Conservation (phyloP, 148 eudicot species). For the Oxyria digyna region DNA sequence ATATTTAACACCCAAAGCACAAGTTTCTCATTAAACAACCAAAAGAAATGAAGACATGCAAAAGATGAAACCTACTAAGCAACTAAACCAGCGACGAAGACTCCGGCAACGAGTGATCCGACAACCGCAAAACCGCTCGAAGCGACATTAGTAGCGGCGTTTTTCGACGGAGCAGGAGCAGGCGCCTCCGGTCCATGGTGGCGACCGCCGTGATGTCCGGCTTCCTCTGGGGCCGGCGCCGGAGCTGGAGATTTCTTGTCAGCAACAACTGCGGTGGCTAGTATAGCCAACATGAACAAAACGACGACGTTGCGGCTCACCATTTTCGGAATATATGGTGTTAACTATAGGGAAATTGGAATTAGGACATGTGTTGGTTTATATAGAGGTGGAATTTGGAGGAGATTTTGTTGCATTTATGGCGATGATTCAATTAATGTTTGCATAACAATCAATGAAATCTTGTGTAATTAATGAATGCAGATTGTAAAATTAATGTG, state of each 20-base stretch:
- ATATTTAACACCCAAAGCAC: background rate
- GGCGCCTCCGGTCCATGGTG: background rate
- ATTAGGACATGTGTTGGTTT: background rate
- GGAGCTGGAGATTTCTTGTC: background rate
- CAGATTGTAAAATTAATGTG: background rate
- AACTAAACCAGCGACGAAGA: background rate
- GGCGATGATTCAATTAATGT: background rate
- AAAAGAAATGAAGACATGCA: background rate
- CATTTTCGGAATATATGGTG: background rate
- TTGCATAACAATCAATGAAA: background rate
- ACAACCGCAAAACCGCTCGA: background rate
- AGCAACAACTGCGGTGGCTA: background rate
- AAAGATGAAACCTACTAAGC: background rate
- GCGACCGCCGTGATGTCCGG: background rate
- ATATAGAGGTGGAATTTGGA: background rate
- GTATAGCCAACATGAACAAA: background rate
- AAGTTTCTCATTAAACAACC: background rate
- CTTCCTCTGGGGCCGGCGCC: background rate
- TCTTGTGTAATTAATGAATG: background rate
- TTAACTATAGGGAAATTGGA: background rate
- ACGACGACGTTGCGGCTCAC: slow-evolving; percentile 3
- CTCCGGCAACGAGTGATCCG: background rate
- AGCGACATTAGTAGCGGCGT: background rate
- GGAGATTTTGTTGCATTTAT: background rate
- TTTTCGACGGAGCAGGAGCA: background rate